These are phyloP conservation scores for Diophrys appendiculata DNA, from an alignment of 73 alveolate genomes.

Conservation along the genomic window DNA sequence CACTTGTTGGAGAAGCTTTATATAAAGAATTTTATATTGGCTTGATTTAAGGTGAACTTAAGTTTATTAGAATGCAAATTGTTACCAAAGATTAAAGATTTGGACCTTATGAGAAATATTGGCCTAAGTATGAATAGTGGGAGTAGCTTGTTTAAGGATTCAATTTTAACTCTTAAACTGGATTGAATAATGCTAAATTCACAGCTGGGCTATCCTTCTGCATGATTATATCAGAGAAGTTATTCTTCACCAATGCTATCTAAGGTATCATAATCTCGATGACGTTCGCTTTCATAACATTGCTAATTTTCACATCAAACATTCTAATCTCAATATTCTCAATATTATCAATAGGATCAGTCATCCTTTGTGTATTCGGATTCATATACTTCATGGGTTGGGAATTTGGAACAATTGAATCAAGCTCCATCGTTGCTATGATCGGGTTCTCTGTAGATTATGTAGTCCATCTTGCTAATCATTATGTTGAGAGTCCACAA, in stretches of 20 bases:
- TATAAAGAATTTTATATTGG: not conserved
- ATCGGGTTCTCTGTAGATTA: constrained; percentile 49
- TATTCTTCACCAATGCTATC: constrained; percentile 12
- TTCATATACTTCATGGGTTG: constrained; percentile 29
- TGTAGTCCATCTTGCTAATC: constrained; percentile 26
- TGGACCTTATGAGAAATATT: not conserved
- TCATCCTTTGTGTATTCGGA: constrained; percentile 30
- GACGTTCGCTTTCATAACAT: constrained; percentile 18
- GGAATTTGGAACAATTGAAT: constrained; percentile 34
- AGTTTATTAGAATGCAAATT: not conserved
- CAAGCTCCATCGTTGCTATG: constrained; percentile 17
- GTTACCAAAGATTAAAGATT: not conserved
- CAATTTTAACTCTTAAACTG: not conserved
- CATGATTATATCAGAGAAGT: constrained; percentile 25
- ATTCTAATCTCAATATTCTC: constrained; percentile 9
- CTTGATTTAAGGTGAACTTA: not conserved
- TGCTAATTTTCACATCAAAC: constrained; percentile 20
- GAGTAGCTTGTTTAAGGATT: not conserved
- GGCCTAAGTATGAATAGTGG: not conserved
- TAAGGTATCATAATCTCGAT: constrained; percentile 30
- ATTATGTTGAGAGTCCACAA: constrained; percentile 11
- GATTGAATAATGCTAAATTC: not conserved
- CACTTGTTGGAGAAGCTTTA: not conserved
- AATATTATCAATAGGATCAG: constrained; percentile 10
- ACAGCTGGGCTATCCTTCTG: constrained; percentile 15